phyloP scores from a whole-genome alignment of 2,329 filamentous ascomycete species.

The Aquanectria penicillioides region DNA sequence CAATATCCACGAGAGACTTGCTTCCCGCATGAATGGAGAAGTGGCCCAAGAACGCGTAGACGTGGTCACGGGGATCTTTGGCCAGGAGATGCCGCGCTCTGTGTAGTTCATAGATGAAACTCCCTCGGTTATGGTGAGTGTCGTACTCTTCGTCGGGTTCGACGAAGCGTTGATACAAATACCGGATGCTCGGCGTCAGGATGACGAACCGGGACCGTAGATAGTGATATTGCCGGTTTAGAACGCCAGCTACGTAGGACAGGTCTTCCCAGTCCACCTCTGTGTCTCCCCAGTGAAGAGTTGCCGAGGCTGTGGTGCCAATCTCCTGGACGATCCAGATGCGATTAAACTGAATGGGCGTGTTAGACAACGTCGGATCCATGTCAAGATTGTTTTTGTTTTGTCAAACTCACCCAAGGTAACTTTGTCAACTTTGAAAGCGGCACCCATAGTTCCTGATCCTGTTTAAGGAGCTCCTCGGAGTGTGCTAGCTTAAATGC shows the following conservation, averaged over 20 bases:
- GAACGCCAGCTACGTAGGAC: slow-evolving; percentile 43
- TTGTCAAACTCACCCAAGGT: slow-evolving; percentile 44
- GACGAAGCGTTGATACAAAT: slow-evolving; percentile 46
- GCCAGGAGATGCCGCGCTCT: slow-evolving; percentile 46
- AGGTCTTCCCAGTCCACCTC: slow-evolving; percentile 47
- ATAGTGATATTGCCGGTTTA: slow-evolving; percentile 47
- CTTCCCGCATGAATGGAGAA: slow-evolving; percentile 43
- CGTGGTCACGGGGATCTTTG: slow-evolving; percentile 47
- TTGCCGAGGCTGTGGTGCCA: slow-evolving; percentile 46
- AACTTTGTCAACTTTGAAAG: slow-evolving; percentile 44
- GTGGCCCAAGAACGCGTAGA: slow-evolving; percentile 50
- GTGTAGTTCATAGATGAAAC: slow-evolving; percentile 50
- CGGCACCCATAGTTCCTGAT: slow-evolving; percentile 43
- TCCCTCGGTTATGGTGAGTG: slow-evolving; percentile 44
- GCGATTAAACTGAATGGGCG: slow-evolving; percentile 45
- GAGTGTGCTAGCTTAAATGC: slow-evolving; percentile 44
- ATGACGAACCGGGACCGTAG: slow-evolving; percentile 43
- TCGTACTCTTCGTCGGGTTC: slow-evolving; percentile 43
- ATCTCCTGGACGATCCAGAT: slow-evolving; percentile 52
- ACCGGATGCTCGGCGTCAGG: slow-evolving; percentile 47
- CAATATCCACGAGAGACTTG: slow-evolving; percentile 34
- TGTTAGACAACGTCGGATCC: not conserved
- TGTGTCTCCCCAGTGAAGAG: slow-evolving; percentile 47
- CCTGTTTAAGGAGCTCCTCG: slow-evolving; percentile 42
- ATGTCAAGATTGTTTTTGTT: no score